phyloP scores from a whole-genome alignment of 768 basidiomycete species.

The Lactarius psammicola region DNA sequence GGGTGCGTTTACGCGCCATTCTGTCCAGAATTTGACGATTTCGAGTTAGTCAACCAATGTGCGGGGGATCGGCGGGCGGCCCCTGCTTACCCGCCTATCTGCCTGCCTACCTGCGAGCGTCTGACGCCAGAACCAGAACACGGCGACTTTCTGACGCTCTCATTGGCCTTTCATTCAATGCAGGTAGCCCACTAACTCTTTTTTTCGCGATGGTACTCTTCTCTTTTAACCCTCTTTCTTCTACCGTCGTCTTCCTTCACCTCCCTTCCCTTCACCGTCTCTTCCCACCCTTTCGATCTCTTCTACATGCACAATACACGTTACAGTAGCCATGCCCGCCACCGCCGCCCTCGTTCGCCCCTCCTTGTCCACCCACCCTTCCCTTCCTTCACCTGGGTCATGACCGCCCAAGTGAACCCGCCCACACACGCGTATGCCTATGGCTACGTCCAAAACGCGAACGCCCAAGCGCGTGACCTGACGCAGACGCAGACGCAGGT shows the following conservation, averaged over 20 bases:
- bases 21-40: not conserved
- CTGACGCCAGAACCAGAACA: not conserved
- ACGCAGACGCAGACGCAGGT: not conserved
- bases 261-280: no score
- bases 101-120: not conserved
- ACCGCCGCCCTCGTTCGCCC: not conserved
- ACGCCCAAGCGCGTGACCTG: not conserved
- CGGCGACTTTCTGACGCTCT: constrained; percentile 13
- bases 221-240: constrained; percentile 9
- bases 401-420: constrained; percentile 18
- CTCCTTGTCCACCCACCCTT: constrained; percentile 14
- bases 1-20: not conserved
- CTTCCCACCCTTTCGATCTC: not conserved
- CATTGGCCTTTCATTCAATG: constrained; percentile 8
- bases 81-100: not conserved
- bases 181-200: not conserved
- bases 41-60: not conserved
- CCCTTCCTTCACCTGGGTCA: constrained; percentile 24
- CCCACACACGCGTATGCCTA: constrained; percentile 2
- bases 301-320: constrained; percentile 4
- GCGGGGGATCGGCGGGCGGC: not conserved
- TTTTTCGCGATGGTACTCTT: not conserved
- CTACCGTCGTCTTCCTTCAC: not conserved
- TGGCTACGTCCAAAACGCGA: constrained; percentile 18
- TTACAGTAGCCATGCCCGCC: not conserved